These are phyloP conservation scores for Euphrasia confusa DNA, from an alignment of 257 asterid genomes.

Conservation along the genomic window DNA sequence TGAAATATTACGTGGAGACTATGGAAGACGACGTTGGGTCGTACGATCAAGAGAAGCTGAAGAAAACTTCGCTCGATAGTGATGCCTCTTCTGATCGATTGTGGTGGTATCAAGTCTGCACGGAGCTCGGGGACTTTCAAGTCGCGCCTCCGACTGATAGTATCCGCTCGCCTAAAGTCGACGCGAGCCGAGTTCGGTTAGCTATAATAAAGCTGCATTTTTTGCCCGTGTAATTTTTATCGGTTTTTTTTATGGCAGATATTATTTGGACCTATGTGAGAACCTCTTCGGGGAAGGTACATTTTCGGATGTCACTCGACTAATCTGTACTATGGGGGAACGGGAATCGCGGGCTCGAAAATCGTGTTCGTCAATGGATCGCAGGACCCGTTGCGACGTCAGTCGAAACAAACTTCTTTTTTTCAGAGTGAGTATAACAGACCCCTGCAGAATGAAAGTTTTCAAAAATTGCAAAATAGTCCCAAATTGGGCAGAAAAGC, in stretches of 20 bases:
- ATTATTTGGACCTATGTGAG: conserved; percentile 89
- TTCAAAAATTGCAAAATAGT: conserved; percentile 1
- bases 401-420: conserved; percentile 82
- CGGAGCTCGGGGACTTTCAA: conserved; percentile 96
- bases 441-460: too few species aligned
- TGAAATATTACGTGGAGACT: conserved; percentile 40
- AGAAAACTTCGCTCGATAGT: conserved; percentile 37
- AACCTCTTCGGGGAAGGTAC: conserved; percentile 72
- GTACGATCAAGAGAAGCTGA: conserved; percentile 66
- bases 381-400: conserved; percentile 98
- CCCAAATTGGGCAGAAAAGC: too few species aligned
- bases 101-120: conserved; percentile 99
- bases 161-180: conserved; percentile 75
- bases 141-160: conserved; percentile 92
- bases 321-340: conserved; percentile 89
- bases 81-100: conserved; percentile 52
- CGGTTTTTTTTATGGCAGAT: too few species aligned
- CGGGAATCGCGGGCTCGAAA: conserved; percentile 77
- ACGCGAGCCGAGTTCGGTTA: too few species aligned
- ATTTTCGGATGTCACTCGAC: conserved; percentile 78
- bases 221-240: too few species aligned
- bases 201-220: too few species aligned
- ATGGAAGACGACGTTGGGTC: conserved; percentile 54
- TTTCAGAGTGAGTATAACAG: conserved; percentile 52
- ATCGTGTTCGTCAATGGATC: conserved; percentile 91